Conservation (phyloP, 768 basidiomycete genomes). For the Tulasnella sp. region DNA sequence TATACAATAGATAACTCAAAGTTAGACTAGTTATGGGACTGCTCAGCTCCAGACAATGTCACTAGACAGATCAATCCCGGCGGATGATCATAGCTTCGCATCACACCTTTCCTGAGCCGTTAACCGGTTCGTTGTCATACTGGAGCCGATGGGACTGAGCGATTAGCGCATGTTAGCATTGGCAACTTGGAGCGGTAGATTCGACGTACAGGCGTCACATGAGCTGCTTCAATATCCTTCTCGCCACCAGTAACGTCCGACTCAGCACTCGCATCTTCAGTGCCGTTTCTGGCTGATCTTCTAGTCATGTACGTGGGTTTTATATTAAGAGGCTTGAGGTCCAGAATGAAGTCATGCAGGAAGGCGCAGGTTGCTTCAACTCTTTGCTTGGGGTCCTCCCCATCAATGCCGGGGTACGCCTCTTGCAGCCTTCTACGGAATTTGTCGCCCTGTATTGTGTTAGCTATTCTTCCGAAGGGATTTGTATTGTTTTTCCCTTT, state of each 20-base stretch:
- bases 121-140: no score
- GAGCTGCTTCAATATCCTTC: not conserved
- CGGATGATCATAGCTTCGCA: no score
- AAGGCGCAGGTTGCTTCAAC: not conserved
- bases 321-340: not conserved
- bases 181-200: not conserved
- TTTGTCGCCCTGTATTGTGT: not conserved
- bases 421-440: constrained; percentile 1
- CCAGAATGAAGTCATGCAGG: constrained; percentile 24
- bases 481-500: not conserved
- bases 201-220: not conserved
- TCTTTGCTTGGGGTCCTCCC: not conserved
- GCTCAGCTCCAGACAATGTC: no score
- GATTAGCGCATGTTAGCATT: not conserved
- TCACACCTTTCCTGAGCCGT: no score
- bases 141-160: no score
- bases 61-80: no score
- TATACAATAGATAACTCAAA: no score
- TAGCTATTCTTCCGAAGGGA: not conserved
- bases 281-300: not conserved
- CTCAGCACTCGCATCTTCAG: no score
- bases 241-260: not conserved
- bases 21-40: no score
- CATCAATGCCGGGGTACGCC: constrained; percentile 5
- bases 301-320: not conserved